Conservation (phyloP, 352 stramenopile genomes). For the Phytopythium montanum region DNA sequence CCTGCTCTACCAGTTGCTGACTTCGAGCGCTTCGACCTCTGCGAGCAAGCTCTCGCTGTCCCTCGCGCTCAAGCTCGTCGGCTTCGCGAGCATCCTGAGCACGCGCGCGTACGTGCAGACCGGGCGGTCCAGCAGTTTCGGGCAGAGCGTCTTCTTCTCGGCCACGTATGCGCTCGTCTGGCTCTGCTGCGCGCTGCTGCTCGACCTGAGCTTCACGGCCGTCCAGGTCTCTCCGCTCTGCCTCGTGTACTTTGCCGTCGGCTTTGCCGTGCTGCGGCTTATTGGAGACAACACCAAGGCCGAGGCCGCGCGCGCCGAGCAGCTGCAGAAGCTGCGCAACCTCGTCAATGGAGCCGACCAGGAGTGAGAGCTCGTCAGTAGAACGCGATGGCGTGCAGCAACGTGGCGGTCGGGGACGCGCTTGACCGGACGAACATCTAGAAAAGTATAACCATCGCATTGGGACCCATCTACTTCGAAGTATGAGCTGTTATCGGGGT, state of each 20-base stretch:
- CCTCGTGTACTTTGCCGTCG: slow-evolving; percentile 33
- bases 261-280: slow-evolving; percentile 22
- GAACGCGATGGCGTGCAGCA: no score
- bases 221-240: slow-evolving; percentile 38
- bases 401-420: no score
- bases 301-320: slow-evolving; percentile 39
- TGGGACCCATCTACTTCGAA: no score
- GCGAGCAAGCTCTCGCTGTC: slow-evolving; percentile 18
- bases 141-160: slow-evolving; percentile 30
- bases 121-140: slow-evolving; percentile 14
- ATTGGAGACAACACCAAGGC: slow-evolving; percentile 53
- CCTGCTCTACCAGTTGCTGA: slow-evolving; percentile 32
- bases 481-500: background rate
- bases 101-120: slow-evolving; percentile 34
- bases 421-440: no score
- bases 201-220: slow-evolving; percentile 29
- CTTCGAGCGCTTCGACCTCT: background rate
- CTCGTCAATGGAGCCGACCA: slow-evolving; percentile 8
- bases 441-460: no score
- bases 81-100: slow-evolving; percentile 28
- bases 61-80: slow-evolving; percentile 37
- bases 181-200: slow-evolving; percentile 18
- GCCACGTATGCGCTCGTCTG: slow-evolving; percentile 36
- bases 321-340: slow-evolving; percentile 52
- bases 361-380: background rate